phyloP scores from a whole-genome alignment of 208 protist genomes.

The Lotmaria passim region DNA sequence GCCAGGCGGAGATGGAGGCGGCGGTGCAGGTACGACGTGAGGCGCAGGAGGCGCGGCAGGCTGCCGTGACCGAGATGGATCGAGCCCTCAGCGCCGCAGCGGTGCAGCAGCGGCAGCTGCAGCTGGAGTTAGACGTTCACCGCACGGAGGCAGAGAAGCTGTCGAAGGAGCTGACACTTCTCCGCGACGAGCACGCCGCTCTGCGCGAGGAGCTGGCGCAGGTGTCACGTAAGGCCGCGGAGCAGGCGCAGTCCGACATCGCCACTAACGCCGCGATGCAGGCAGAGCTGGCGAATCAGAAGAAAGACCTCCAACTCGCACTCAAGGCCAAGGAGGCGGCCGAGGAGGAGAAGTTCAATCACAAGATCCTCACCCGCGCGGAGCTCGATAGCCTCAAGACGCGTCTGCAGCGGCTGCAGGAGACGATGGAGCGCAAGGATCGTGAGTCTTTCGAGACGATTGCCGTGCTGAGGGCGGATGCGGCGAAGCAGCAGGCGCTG shows the following conservation, averaged over 20 bases:
- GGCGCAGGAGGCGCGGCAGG: slow-evolving; percentile 41
- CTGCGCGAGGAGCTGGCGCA: slow-evolving; percentile 46
- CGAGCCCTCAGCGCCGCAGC: slow-evolving; percentile 48
- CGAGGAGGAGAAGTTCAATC: slow-evolving; percentile 67
- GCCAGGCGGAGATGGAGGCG: slow-evolving; percentile 49
- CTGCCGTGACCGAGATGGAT: slow-evolving; percentile 56
- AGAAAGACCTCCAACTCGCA: slow-evolving; percentile 59
- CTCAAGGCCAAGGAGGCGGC: slow-evolving; percentile 51
- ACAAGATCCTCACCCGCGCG: slow-evolving; percentile 64
- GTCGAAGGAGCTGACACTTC: slow-evolving; percentile 33
- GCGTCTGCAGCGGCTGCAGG: slow-evolving; percentile 78
- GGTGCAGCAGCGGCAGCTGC: slow-evolving; percentile 71
- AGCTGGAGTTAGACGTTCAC: slow-evolving; percentile 81
- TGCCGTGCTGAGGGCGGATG: slow-evolving; percentile 62
- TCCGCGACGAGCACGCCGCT: slow-evolving; percentile 38
- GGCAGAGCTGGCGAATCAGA: slow-evolving; percentile 71
- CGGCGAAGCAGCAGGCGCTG: slow-evolving; percentile 47
- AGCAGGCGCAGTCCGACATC: slow-evolving; percentile 84
- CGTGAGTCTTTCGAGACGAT: slow-evolving; percentile 79
- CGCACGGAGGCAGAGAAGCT: slow-evolving; percentile 71
- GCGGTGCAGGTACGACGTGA: slow-evolving; percentile 56
- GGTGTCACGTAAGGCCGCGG: slow-evolving; percentile 38
- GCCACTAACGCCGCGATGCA: slow-evolving; percentile 74
- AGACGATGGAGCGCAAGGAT: slow-evolving; percentile 77
- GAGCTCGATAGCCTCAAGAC: slow-evolving; percentile 83